These are phyloP conservation scores for Flaveria sonorensis DNA, from an alignment of 129 eudicot genomes.

Conservation along the genomic window DNA sequence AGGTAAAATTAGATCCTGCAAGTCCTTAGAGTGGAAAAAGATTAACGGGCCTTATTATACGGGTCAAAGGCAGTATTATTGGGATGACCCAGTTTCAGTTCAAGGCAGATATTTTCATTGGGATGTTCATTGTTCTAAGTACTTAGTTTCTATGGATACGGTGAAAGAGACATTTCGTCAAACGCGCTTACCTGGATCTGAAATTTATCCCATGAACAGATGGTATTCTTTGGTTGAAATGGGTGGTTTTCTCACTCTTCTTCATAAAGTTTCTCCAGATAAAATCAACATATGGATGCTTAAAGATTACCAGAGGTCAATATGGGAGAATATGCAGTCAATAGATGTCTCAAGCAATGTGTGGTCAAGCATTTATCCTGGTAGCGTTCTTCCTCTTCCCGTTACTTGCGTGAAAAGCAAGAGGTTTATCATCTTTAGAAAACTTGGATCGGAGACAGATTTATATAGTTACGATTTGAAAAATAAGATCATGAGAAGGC, in stretches of 20 bases:
- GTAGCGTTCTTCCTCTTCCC: slow-evolving; percentile 5
- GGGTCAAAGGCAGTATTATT: slow-evolving; percentile 25
- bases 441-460: slow-evolving; percentile 9
- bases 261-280: neutral
- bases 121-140: slow-evolving; percentile 32
- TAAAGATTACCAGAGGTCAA: slow-evolving; percentile 27
- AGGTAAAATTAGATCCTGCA: neutral
- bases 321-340: slow-evolving; percentile 29
- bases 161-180: slow-evolving; percentile 37
- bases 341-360: slow-evolving; percentile 7
- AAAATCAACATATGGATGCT: slow-evolving; percentile 36
- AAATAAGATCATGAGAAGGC: slow-evolving; percentile 12
- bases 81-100: slow-evolving; percentile 40
- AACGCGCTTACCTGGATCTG: slow-evolving; percentile 22
- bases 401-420: slow-evolving; percentile 24
- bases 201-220: neutral
- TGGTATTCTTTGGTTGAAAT: slow-evolving; percentile 29
- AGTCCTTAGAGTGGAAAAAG: slow-evolving; percentile 30
- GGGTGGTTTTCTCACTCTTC: slow-evolving; percentile 32
- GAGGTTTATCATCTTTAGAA: slow-evolving; percentile 31
- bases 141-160: slow-evolving; percentile 38
- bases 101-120: slow-evolving; percentile 41
- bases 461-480: slow-evolving; percentile 32
- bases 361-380: slow-evolving; percentile 12
- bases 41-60: slow-evolving; percentile 22